Conservation (phyloP, 2,329 filamentous ascomycete species). For the Pseudopithomyces maydicus region DNA sequence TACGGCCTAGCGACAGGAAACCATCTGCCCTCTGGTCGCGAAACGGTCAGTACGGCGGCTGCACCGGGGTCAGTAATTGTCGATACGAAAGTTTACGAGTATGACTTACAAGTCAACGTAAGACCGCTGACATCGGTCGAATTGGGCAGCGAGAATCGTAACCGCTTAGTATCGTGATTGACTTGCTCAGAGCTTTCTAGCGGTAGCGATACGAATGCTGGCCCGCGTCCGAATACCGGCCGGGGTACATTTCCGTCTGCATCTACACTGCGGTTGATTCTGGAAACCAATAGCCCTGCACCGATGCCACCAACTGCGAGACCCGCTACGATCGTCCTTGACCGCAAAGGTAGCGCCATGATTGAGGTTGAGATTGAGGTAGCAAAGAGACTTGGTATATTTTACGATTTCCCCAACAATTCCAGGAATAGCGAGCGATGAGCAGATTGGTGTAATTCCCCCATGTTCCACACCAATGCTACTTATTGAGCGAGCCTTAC, state of each 20-base stretch:
- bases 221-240: conserved; percentile 40
- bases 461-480: neutral
- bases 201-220: conserved; percentile 81
- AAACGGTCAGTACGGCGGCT: conserved; percentile 65
- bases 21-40: conserved; percentile 62
- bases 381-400: neutral
- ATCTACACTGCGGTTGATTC: conserved; percentile 2
- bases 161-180: conserved; percentile 90
- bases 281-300: conserved; percentile 1
- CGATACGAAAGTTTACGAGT: conserved; percentile 60
- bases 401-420: neutral
- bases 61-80: conserved; percentile 47
- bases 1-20: conserved; percentile 69
- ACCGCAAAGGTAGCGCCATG: neutral
- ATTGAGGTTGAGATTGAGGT: neutral
- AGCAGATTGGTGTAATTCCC: neutral
- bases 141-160: conserved; percentile 83
- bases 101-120: conserved; percentile 67
- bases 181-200: conserved; percentile 74
- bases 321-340: neutral
- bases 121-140: conserved; percentile 80
- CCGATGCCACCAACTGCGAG: conserved; percentile 4
- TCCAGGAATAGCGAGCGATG: neutral
- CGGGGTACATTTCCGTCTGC: conserved; percentile 13
- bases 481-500: neutral